A percentile compares a stretch with the other conserved stretches of the same genome.
Conservation (phyloP, 768 basidiomycete species). For the Pleurotus citrinopileatus region DNA sequence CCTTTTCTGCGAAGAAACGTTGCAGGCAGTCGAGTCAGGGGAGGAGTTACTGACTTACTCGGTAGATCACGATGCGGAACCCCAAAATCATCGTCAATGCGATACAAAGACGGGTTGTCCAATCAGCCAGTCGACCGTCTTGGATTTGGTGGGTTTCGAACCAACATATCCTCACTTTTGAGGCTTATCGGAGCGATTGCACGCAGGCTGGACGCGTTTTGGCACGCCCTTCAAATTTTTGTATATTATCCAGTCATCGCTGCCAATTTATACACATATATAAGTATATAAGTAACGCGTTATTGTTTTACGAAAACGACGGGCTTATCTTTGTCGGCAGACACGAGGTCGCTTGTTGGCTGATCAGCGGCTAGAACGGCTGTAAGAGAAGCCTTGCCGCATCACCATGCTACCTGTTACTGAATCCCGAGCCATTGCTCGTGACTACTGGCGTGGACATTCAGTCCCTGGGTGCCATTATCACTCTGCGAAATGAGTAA, state of each 20-base stretch:
- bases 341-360: slow-evolving; percentile 9
- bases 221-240: not conserved
- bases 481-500: slow-evolving; percentile 1
- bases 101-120: not conserved
- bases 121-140: no score
- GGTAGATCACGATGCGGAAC: not conserved
- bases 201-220: not conserved
- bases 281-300: not conserved
- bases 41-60: not conserved
- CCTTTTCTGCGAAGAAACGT: not conserved
- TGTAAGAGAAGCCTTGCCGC: slow-evolving; percentile 2
- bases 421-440: slow-evolving; percentile 6
- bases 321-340: slow-evolving; percentile 9
- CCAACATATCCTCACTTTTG: not conserved
- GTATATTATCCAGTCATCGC: slow-evolving; percentile 1
- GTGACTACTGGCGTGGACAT: not conserved
- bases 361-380: not conserved
- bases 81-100: no score
- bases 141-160: not conserved
- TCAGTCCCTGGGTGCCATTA: not conserved
- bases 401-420: slow-evolving; percentile 1
- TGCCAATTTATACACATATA: not conserved
- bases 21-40: not conserved
- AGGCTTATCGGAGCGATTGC: not conserved
- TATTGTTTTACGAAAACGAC: slow-evolving; percentile 6